Evolutionary conservation across 23 red algal genomes (phyloP).

Genomic region (Gracilaria domingensis): DNA sequence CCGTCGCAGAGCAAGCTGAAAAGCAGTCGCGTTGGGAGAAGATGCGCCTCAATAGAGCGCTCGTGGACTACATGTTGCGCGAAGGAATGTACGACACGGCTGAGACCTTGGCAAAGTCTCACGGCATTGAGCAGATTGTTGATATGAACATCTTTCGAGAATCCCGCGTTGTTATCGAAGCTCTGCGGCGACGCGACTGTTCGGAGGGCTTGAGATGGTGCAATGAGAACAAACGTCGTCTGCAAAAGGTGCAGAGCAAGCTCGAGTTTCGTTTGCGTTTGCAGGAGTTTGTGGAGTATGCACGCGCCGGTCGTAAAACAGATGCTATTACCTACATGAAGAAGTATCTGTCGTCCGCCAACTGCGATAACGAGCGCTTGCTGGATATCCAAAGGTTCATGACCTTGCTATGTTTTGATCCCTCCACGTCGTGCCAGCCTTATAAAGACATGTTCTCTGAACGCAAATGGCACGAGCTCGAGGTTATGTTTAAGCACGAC

Average conservation of each 20-base stretch:
- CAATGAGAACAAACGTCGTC: conserved; percentile 84
- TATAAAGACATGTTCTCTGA: conserved; percentile 88
- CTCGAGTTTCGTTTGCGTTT: conserved; percentile 87
- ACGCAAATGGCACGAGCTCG: conserved; percentile 89
- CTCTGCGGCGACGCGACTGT: conserved; percentile 66
- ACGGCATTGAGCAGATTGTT: conserved; percentile 58
- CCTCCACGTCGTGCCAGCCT: conserved; percentile 78
- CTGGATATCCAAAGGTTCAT: conserved; percentile 76
- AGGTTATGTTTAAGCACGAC: conserved; percentile 75
- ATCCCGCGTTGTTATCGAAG: conserved; percentile 68
- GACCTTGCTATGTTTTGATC: conserved; percentile 89
- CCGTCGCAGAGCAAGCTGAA: conserved; percentile 19
- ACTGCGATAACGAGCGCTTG: conserved; percentile 49
- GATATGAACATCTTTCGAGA: conserved; percentile 78
- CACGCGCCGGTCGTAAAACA: conserved; percentile 61
- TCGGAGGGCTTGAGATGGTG: conserved; percentile 88
- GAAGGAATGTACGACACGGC: conserved; percentile 78
- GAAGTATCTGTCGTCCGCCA: conserved; percentile 74
- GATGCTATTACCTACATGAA: conserved; percentile 86
- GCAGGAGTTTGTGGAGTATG: conserved; percentile 98
- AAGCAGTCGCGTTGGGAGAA: conserved; percentile 49
- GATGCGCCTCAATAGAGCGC: conserved; percentile 71
- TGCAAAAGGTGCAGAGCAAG: conserved; percentile 79
- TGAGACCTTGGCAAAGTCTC: conserved; percentile 36
- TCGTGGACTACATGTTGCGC: conserved; percentile 87